phyloP scores from a whole-genome alignment of 2,329 filamentous ascomycete genomes.

The Chaetomiaceae sp. region DNA sequence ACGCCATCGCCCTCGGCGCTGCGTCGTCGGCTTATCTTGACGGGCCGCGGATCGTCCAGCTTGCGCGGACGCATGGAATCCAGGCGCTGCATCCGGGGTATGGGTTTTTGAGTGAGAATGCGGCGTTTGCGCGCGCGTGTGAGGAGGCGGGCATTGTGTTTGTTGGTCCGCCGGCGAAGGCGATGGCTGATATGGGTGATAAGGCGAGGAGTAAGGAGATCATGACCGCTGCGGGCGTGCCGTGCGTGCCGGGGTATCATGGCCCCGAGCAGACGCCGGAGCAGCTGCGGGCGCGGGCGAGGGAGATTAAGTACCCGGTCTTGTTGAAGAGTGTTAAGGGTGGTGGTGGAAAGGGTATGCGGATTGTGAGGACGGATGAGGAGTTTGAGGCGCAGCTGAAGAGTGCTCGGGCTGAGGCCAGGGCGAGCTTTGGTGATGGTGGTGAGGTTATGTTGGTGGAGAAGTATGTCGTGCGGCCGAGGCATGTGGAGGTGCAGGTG shows the following conservation, averaged over 20 bases:
- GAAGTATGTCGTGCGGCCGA: conserved; percentile 70
- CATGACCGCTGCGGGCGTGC: conserved; percentile 91
- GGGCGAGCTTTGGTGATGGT: conserved; percentile 74
- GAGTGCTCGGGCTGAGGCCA: conserved; percentile 70
- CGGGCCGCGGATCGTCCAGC: conserved; percentile 82
- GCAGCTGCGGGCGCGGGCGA: conserved; percentile 62
- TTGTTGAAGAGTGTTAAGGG: conserved; percentile 76
- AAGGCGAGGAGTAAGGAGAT: conserved; percentile 93
- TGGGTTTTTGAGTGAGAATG: conserved; percentile 92
- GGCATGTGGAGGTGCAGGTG: conserved; percentile 86
- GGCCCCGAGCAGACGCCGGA: conserved; percentile 70
- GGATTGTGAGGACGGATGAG: conserved; percentile 62
- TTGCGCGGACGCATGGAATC: conserved; percentile 81
- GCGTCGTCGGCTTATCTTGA: conserved; percentile 86
- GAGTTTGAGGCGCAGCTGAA: conserved; percentile 68
- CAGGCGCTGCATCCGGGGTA: conserved; percentile 94
- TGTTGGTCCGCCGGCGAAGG: conserved; percentile 80
- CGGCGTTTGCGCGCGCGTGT: conserved; percentile 81
- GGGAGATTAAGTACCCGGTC: conserved; percentile 63
- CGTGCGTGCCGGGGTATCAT: conserved; percentile 95
- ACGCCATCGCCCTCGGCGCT: conserved; percentile 76
- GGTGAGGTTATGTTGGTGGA: conserved; percentile 80
- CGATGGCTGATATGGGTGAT: conserved; percentile 87
- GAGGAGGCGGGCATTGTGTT: conserved; percentile 88
- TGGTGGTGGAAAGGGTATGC: conserved; percentile 80